phyloP scores from a whole-genome alignment of 148 eudicot genomes.

The Vaccinium vitisidaea region DNA sequence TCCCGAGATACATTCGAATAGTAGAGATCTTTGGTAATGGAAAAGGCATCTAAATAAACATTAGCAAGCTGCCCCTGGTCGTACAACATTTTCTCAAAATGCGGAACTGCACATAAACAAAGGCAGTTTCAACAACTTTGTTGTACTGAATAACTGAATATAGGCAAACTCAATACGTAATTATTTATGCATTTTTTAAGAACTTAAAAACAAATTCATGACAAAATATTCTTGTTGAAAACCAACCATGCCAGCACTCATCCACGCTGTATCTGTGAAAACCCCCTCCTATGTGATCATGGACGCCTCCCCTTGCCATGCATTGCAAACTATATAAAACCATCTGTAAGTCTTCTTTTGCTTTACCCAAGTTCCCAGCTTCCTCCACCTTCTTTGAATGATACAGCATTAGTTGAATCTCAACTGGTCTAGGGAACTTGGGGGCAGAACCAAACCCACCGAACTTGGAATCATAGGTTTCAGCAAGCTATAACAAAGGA shows the following conservation, averaged over 20 bases:
- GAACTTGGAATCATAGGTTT: conserved; percentile 61
- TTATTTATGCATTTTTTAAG: not conserved
- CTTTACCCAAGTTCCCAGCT: conserved; percentile 42
- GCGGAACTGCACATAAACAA: conserved; percentile 69
- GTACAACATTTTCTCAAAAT: conserved; percentile 97
- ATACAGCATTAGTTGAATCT: conserved; percentile 79
- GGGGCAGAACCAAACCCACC: conserved; percentile 97
- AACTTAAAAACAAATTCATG: not conserved
- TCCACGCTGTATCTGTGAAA: conserved; percentile 99
- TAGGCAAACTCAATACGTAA: not conserved
- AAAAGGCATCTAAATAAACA: conserved; percentile 74
- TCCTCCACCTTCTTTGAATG: conserved; percentile 59
- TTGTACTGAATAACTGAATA: not conserved
- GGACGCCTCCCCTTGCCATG: conserved; percentile 95
- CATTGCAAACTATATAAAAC: conserved; percentile 64
- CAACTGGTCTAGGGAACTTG: conserved; percentile 94
- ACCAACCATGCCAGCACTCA: conserved; percentile 96
- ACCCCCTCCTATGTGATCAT: conserved; percentile 98
- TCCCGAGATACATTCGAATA: conserved; percentile 67
- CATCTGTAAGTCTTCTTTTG: conserved; percentile 62
- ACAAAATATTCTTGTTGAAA: not conserved
- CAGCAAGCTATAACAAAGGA: conserved; percentile 50
- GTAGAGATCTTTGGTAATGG: conserved; percentile 60
- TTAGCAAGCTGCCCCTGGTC: conserved; percentile 92
- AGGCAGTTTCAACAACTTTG: not conserved